phyloP scores from a whole-genome alignment of 192 early-diverging fungal genomes.

The Backusella sp. region DNA sequence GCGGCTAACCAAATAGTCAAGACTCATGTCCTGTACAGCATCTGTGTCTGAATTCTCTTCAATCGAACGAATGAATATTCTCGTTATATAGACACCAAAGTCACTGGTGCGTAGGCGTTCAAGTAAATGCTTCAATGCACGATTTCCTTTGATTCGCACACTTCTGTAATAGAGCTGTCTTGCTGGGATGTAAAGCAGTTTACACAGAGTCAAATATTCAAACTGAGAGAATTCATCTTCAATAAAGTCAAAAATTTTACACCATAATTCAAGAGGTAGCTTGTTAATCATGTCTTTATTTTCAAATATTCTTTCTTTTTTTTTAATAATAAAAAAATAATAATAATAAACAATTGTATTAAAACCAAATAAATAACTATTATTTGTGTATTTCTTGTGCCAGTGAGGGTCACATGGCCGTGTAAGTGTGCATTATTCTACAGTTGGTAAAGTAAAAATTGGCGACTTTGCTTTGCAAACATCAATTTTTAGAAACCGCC shows the following conservation, averaged over 20 bases:
- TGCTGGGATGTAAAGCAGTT: not conserved
- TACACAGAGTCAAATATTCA: not conserved
- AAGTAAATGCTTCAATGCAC: not conserved
- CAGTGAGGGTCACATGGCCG: not conserved
- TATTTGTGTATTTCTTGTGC: not conserved
- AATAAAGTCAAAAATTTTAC: slow-evolving; percentile 6
- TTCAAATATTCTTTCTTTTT: not conserved
- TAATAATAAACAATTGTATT: not conserved
- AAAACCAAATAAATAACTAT: not conserved
- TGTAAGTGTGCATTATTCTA: not conserved
- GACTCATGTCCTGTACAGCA: not conserved
- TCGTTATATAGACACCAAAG: not conserved
- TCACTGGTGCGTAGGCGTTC: not conserved
- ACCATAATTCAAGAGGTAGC: not conserved
- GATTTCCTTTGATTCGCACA: not conserved
- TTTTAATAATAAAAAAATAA: not conserved
- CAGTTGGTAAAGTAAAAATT: too few relatives aligned
- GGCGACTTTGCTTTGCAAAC: too few relatives aligned
- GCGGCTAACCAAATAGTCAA: not conserved
- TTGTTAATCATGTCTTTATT: not conserved
- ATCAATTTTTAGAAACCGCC: too few relatives aligned
- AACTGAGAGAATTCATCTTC: slow-evolving; percentile 2
- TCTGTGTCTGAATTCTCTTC: slow-evolving; percentile 1
- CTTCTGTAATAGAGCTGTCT: not conserved
- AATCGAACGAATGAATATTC: not conserved